Percentiles rank a stretch among this genome's conserved stretches.
Conservation (phyloP, 768 basidiomycete species). For the Gymnopilus dilepis region DNA sequence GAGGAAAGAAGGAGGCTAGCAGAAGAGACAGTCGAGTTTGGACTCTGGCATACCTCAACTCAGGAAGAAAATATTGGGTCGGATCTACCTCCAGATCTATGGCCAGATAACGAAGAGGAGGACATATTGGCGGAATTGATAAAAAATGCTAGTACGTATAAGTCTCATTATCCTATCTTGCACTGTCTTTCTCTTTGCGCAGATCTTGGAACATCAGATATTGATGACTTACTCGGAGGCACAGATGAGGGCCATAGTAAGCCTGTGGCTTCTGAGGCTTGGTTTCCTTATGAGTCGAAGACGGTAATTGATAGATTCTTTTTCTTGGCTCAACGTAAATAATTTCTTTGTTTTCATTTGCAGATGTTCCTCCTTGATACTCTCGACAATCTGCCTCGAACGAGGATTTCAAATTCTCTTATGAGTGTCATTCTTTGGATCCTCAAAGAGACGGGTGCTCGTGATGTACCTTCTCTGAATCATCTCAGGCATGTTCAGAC, state of each 20-base stretch:
- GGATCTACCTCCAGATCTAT: neutral
- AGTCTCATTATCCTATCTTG: neutral
- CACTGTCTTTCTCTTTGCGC: neutral
- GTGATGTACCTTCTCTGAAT: slow-evolving; percentile 17
- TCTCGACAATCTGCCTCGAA: slow-evolving; percentile 24
- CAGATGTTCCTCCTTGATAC: slow-evolving; percentile 25
- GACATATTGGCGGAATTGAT: slow-evolving; percentile 1
- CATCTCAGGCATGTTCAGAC: slow-evolving; percentile 21
- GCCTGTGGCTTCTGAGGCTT: neutral
- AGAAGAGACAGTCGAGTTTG: neutral
- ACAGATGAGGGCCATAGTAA: too few species aligned
- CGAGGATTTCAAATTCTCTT: slow-evolving; percentile 18
- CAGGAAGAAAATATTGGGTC: neutral
- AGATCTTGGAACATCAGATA: neutral
- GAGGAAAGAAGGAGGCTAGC: neutral
- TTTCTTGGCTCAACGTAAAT: too few species aligned
- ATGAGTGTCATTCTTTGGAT: slow-evolving; percentile 25
- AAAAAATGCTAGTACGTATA: neutral
- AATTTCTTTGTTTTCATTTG: neutral
- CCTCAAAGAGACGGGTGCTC: slow-evolving; percentile 18
- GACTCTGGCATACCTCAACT: neutral
- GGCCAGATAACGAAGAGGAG: neutral
- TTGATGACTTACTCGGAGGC: neutral
- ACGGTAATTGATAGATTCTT: too few species aligned
- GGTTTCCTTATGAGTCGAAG: slow-evolving; percentile 4